phyloP scores from a whole-genome alignment of 2,329 filamentous ascomycete species.

The Aspergillus ruber region DNA sequence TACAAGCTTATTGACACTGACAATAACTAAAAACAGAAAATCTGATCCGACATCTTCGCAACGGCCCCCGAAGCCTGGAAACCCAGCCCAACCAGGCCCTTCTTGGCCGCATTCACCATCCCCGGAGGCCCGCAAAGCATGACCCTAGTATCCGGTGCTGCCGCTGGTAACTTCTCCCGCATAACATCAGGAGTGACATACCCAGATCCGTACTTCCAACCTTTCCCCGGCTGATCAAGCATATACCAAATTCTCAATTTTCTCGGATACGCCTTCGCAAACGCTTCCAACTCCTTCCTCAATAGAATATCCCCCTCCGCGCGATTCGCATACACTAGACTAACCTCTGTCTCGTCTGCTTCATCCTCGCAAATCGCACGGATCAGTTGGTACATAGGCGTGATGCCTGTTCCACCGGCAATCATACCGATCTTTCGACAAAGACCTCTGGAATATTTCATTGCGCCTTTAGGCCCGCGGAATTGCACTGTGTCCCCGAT shows the following conservation, averaged over 20 bases:
- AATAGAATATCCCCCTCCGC: slow-evolving; percentile 56
- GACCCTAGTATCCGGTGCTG: slow-evolving; percentile 45
- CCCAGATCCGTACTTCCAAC: slow-evolving; percentile 46
- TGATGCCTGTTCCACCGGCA: slow-evolving; percentile 35
- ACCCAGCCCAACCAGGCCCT: slow-evolving; percentile 43
- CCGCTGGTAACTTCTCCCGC: slow-evolving; percentile 42
- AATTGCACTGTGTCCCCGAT: slow-evolving; percentile 29
- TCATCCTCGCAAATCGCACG: slow-evolving; percentile 57
- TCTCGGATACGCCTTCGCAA: slow-evolving; percentile 45
- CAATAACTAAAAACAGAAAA: slow-evolving; percentile 46
- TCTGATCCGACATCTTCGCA: slow-evolving; percentile 49
- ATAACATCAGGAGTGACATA: slow-evolving; percentile 50
- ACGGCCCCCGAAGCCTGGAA: slow-evolving; percentile 47
- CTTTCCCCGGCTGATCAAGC: slow-evolving; percentile 42
- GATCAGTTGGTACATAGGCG: slow-evolving; percentile 58
- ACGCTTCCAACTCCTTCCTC: slow-evolving; percentile 49
- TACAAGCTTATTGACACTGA: no score
- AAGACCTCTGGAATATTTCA: slow-evolving; percentile 24
- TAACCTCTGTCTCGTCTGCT: slow-evolving; percentile 52
- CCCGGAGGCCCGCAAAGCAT: slow-evolving; percentile 57
- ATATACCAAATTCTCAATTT: slow-evolving; percentile 54
- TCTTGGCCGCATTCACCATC: slow-evolving; percentile 55
- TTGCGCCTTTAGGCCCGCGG: slow-evolving; percentile 32
- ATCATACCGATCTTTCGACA: slow-evolving; percentile 33
- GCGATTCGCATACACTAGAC: slow-evolving; percentile 55